These are phyloP conservation scores for Magnusiomyces suaveolens DNA, from an alignment of 1,139 yeast genomes.

Conservation along the genomic window DNA sequence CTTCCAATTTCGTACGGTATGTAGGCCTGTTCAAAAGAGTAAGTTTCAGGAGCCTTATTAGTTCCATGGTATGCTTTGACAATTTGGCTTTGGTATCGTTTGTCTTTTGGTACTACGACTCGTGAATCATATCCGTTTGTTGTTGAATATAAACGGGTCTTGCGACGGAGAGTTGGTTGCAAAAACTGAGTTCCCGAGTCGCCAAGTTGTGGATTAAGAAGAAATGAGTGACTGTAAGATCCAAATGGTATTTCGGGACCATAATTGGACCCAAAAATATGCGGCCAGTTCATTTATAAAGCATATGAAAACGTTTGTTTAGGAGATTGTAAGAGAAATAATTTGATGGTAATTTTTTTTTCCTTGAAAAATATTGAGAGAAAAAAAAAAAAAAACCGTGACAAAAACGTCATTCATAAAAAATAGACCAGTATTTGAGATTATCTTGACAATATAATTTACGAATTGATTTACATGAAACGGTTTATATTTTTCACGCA, in stretches of 20 bases:
- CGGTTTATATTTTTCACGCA: no score
- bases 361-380: no score
- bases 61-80: background rate
- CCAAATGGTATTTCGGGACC: slow-evolving; percentile 1
- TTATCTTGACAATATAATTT: no score
- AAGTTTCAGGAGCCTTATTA: background rate
- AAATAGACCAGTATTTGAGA: no score
- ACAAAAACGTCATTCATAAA: no score
- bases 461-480: no score
- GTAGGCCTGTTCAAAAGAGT: background rate
- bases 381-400: no score
- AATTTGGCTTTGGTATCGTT: background rate
- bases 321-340: no score
- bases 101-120: background rate
- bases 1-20: background rate
- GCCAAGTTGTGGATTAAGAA: background rate
- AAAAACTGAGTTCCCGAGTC: background rate
- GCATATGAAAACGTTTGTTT: no score
- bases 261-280: background rate
- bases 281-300: background rate
- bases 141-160: background rate
- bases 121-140: slow-evolving; percentile 1
- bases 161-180: background rate
- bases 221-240: background rate
- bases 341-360: no score